Percentiles rank a stretch among this genome's conserved stretches.
Conservation (phyloP, 2,329 filamentous ascomycete genomes). For the Scolecobasidium constrictum region DNA sequence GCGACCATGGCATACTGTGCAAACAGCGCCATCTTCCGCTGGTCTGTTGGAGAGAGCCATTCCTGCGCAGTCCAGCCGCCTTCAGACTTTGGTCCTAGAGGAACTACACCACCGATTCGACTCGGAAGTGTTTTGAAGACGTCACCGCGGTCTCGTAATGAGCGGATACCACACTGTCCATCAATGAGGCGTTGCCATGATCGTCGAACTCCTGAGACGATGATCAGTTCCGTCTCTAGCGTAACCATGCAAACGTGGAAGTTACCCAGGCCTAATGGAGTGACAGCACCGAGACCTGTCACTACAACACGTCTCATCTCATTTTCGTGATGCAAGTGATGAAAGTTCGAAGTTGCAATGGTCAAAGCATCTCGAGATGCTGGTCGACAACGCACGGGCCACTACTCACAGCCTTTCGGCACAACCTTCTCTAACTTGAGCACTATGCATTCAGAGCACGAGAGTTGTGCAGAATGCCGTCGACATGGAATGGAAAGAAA, state of each 20-base stretch:
- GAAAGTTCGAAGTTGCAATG: background rate
- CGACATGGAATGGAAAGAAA: too few relatives aligned
- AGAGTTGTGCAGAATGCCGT: too few relatives aligned
- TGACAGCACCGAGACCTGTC: constrained; percentile 38
- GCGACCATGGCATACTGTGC: constrained; percentile 86
- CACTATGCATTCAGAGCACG: too few relatives aligned
- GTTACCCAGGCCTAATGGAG: constrained; percentile 65
- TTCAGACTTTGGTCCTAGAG: constrained; percentile 36
- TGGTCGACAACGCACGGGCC: too few relatives aligned
- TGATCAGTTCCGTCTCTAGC: constrained; percentile 4
- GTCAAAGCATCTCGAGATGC: too few relatives aligned
- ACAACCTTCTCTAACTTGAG: too few relatives aligned
- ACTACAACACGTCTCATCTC: constrained; percentile 40
- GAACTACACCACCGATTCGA: constrained; percentile 75
- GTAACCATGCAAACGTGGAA: background rate
- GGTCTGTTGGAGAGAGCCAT: constrained; percentile 40
- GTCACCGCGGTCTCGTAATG: constrained; percentile 48
- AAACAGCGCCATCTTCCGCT: constrained; percentile 79
- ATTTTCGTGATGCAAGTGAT: constrained; percentile 16
- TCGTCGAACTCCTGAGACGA: constrained; percentile 47
- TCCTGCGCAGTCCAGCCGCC: constrained; percentile 37
- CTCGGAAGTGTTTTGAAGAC: constrained; percentile 67
- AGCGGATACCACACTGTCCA: constrained; percentile 70
- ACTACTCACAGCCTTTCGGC: too few relatives aligned
- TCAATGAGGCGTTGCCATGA: constrained; percentile 76